Evolutionary conservation across 352 stramenopile genomes (phyloP), one percentile per base, ranked within the genome.

Genomic region (Salisapilia sapeloensis): DNA sequence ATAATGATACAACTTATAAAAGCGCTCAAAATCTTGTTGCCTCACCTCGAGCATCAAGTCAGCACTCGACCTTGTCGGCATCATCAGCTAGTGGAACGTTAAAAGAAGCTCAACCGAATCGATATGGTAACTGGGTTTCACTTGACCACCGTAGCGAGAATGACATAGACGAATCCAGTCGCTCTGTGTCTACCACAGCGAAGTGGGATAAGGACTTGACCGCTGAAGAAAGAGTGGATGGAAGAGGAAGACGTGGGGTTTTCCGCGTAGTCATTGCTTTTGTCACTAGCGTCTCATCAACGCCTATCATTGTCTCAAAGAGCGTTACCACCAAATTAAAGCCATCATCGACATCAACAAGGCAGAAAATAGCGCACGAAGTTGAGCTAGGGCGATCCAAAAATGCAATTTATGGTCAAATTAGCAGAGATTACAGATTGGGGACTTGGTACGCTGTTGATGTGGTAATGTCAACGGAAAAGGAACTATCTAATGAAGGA

Each of bases 401-500:
- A n/a, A n/a, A n/a, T n/a, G n/a, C n/a, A n/a, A n/a, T n/a, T n/a
- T n/a, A n/a, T n/a, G n/a, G n/a, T n/a, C n/a, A n/a, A n/a, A n/a
- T 60, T 33, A 85, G 70, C 35, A 52, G 74, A 10, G 67, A 55
- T 35, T 83, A 77, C 35, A 59, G 69, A 1, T 39, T 86, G 6
- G 74, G 74, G 2, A 78, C 70, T 1, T 90, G 70, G 74, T 90
- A 80, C 32, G 55, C 50, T 0, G 55, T 54, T 0, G 65, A 82
- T n/a, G 45, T 77, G 4, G 35, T 46, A n/a, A n/a, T n/a, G n/a
- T n/a, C n/a, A n/a, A n/a, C n/a, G n/a, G n/a, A n/a, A n/a, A n/a
- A n/a, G n/a, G n/a, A n/a, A n/a, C n/a, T n/a, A n/a, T n/a, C n/a
- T n/a, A n/a, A n/a, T n/a, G n/a, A n/a, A n/a, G n/a, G n/a, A n/a